Evolutionary conservation across 2,329 filamentous ascomycete species (phyloP).

Genomic region (Aspergillus terreus): DNA sequence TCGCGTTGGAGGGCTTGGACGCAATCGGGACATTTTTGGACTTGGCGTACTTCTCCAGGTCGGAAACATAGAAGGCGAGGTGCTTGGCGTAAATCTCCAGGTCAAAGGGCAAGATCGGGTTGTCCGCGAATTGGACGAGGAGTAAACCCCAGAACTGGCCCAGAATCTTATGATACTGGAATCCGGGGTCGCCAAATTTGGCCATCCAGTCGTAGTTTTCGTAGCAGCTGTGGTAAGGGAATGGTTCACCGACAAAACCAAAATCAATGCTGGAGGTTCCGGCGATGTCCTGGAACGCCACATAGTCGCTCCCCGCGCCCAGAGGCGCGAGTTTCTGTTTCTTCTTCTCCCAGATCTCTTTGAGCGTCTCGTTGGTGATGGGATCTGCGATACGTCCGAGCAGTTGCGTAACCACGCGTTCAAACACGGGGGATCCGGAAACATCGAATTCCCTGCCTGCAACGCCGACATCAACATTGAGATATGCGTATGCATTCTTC

Average conservation of each 20-base stretch:
- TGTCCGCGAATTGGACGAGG: conserved; percentile 80
- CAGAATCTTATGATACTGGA: conserved; percentile 74
- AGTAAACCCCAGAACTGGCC: conserved; percentile 77
- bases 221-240: conserved; percentile 78
- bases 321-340: conserved; percentile 61
- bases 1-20: conserved; percentile 1
- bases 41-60: conserved; percentile 63
- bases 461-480: conserved; percentile 86
- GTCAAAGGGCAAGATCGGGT: conserved; percentile 78
- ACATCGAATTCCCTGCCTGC: conserved; percentile 72
- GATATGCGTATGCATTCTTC: conserved; percentile 73
- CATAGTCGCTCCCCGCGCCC: conserved; percentile 75
- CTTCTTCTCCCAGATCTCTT: conserved; percentile 68
- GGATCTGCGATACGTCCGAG: conserved; percentile 74
- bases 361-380: conserved; percentile 65
- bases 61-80: conserved; percentile 62
- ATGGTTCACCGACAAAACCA: conserved; percentile 64
- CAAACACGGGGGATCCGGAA: conserved; percentile 75
- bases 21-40: conserved; percentile 45
- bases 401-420: conserved; percentile 66
- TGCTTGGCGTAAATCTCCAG: conserved; percentile 67
- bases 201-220: conserved; percentile 88
- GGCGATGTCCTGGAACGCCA: conserved; percentile 86
- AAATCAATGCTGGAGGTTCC: conserved; percentile 87
- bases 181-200: conserved; percentile 73